A percentile compares a stretch with the other conserved stretches of the same genome.
Conservation (phyloP, 495 filamentous ascomycete species). For the Aspergillus mulundensis region DNA sequence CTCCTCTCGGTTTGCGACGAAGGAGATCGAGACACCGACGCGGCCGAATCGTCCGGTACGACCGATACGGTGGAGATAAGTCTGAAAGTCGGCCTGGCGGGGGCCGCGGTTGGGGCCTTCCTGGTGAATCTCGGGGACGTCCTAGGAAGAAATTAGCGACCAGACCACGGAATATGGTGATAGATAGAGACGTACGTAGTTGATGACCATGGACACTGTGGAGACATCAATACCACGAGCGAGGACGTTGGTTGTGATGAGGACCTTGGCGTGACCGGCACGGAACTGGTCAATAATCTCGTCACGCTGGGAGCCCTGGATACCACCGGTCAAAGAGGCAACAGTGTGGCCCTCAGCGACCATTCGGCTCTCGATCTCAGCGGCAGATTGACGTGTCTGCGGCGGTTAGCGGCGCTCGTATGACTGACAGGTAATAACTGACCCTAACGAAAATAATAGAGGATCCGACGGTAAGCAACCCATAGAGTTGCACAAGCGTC, state of each 20-base stretch:
- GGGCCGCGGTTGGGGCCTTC: slow-evolving; percentile 16
- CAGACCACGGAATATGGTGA: neutral
- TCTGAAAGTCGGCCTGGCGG: slow-evolving; percentile 71
- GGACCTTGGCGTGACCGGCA: slow-evolving; percentile 81
- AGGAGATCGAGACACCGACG: slow-evolving; percentile 91
- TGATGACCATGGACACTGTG: slow-evolving; percentile 95
- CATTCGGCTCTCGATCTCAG: slow-evolving; percentile 81
- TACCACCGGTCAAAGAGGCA: slow-evolving; percentile 77
- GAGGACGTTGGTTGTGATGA: slow-evolving; percentile 97
- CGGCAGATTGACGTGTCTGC: slow-evolving; percentile 75
- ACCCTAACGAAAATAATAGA: slow-evolving; percentile 98
- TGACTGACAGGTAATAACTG: slow-evolving; percentile 18
- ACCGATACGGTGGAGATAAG: slow-evolving; percentile 97
- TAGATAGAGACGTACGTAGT: slow-evolving; percentile 57
- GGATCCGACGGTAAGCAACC: slow-evolving; percentile 89
- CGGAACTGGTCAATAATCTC: slow-evolving; percentile 84
- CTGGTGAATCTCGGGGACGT: slow-evolving; percentile 48
- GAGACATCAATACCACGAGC: slow-evolving; percentile 96
- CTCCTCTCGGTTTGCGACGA: slow-evolving; percentile 75
- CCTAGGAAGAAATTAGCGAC: slow-evolving; percentile 32
- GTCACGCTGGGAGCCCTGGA: slow-evolving; percentile 81
- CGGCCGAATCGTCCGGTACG: slow-evolving; percentile 96
- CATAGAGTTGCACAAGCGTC: slow-evolving; percentile 85
- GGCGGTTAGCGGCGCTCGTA: slow-evolving; percentile 2
- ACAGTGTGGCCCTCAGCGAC: slow-evolving; percentile 84